Base-by-base conservation (phyloP, 164 flowering plant species). In the Piper longum region DNA sequence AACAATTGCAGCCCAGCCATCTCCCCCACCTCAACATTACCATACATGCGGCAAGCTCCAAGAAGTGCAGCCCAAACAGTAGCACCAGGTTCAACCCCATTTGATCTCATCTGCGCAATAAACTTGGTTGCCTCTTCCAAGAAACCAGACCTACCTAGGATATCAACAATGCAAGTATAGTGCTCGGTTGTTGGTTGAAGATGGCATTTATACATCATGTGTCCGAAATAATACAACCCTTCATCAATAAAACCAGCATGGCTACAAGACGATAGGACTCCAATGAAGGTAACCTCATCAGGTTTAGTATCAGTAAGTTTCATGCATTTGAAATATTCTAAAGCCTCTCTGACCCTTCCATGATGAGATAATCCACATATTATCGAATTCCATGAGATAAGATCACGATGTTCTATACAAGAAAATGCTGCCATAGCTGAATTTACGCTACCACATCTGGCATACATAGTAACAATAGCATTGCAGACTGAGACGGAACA, bases 61-160 rank as follows among this genome's bases (percentile, higher is more conserved):
- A 86, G 79, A 44, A 86, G 61, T 16, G 91, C 88, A 60, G 88
- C 88, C 88, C 88, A 83, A 16, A 82, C 77, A 66, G 82, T 81
- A 54, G 80, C 66, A 52, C 80, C 73, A 54, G 76, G 73, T 70
- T 75, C 77, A 56, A 79, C 68, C 66, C 36, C 36, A 2, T 26
- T 2, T 26, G 36, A 26, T 26, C 36, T 73, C 82, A 86, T 83
- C 69, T 75, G 65, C 56, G 66, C 63, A 41, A 86, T 71, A 42
- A 81, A 64, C 62, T 43, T 64, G 63, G 80, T 62, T 16, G 86
- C 86, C 66, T 83, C 85, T 4, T 77, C 74, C 52, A 86, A 70
- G 58, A 70, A 79, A 43, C 88, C 88, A 64, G 16, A 81, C 74
- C 77, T 81, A 56, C 88, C 88, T 43, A 83, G 67, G 43, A 86